Base-by-base conservation (phyloP, 1,139 yeast species). In the Candida sp. region DNA sequence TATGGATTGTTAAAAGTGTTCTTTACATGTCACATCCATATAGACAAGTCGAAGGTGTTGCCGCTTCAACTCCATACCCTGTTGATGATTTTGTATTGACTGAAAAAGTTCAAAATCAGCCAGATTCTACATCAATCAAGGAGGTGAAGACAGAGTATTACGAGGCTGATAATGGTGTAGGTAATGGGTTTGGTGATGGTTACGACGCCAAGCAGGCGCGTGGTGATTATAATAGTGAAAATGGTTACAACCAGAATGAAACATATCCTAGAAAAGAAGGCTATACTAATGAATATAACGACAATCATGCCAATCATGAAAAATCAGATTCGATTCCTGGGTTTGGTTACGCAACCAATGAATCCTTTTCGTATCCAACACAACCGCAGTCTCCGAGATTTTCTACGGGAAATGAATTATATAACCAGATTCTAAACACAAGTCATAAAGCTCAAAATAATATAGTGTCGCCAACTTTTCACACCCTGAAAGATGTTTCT, bases 401-500 rank as follows among this genome's bases (percentile, higher is more conserved):
- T 19, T 36, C 38, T 29, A 35, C 43, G 4, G 27, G 33, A 8
- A 15, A 19, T n/a, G 12, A 29, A 23, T 25, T 21, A 8, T 39
- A 40, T 21, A 6, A 32, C 25, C 38, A 9, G 9, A 21, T 23
- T 15, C 38, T 23, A 22, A 19, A 11, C 38, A 21, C 11, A 21
- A 15, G 32, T 23, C 35, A 21, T 30, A 33, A 42, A n/a, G 11
- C 29, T 9, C 32, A 22, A 15, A 30, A 36, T 36, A 35, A 36
- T 51, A 11, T 32, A 11, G 7, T 32, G 11, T 32, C 34, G 11
- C 34, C 34, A n/a, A 11, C 34, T 32, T 32, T 32, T 3, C 6
- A 9, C 19, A n/a, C 19, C 6, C 11, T 32, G 34, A 32, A 32
- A 12, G 34, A 12, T 5, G 46, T 53, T 7, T 64, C 70, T 3